Base-by-base conservation (phyloP, 352 stramenopile species). In the Globisporangium recalcitrans region DNA sequence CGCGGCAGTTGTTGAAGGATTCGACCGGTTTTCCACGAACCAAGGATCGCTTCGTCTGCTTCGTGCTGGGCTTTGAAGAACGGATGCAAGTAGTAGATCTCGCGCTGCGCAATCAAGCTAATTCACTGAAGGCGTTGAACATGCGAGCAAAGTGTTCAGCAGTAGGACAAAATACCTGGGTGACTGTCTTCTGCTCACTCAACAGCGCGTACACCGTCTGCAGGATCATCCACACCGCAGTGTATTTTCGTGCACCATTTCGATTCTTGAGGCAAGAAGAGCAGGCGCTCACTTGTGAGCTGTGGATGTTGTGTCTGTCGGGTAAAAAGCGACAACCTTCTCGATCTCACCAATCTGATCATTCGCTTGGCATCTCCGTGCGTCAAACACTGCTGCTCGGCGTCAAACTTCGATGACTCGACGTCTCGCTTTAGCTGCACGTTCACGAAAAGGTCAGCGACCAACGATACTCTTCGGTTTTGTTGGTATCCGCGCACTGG, bases 1-100 rank as follows among this genome's bases (percentile, higher is more conserved):
- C 16, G 24, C 9, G 24, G 2, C 8, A 38, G 8, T 1, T 5
- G 9, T 34, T 1, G 4, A 8, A 10, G 1, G 24, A 24, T 9
- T 24, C 24, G 8, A 22, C 3, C 19, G 14, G 0, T 7, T 26
- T 2, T 40, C 8, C 48, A 21, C 24, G 7, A 54, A 93, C 86
- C 86, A 34, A 95, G 71, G 32, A 95, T 93, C 22, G 84, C 80
- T 75, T 93, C 82, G 24, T 95, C 85, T 7, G 86, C 86, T 78
- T 93, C 84, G 47, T 65, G 74, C 63, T 95, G 86, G 1, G 59
- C 72, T 62, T 86, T 87, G 55, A 95, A 95, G 31, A 95, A 95
- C 22, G 84, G 72, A 57, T 95, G 84, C 34, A 95, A 47, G 54
- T 95, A 95, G 65, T 95, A 95, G 3, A 95, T 70, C 65, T 95